Evolutionary conservation across 371 early-diverging fungal species (phyloP), one percentile per base, ranked within the genome.

Genomic region (Phascolomyces articulosus): DNA sequence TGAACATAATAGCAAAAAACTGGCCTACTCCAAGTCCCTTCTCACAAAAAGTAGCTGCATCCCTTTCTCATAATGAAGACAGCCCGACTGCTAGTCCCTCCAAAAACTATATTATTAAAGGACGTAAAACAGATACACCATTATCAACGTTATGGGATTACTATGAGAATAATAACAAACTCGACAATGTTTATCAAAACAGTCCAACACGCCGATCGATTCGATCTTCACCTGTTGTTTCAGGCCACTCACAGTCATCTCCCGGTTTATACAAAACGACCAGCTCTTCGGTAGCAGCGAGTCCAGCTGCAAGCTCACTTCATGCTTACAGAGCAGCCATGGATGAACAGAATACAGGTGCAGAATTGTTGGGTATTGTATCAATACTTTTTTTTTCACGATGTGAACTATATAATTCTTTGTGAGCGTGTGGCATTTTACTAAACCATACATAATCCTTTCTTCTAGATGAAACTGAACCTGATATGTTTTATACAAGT

Each of bases 281-380:
- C n/a, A 44, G 16, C 15, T 44, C 8, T 20, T 24, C 51, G 6
- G 4, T 23, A 1, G 21, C 8, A 10, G 24, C 24, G 15, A 51
- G 51, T 51, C 51, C 51, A 51, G 51, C 51, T 10, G 51, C 51
- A 24, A 51, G 51, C 23, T 51, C 51, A 13, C 26, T 51, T 10
- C 8, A 51, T 51, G 51, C 51, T 10, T 51, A 51, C 23, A 21
- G 51, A 10, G 23, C 20, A 51, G 51, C 51, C 0, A 51, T 51
- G n/a, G 51, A 51, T 1, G 51, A 20, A 24, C 51, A 51, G 0
- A 16, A 44, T n/a, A 44, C 8, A 11, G 15, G 8, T 24, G 51
- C 4, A 13, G 51, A 23, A 51, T 51, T 51, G 15, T 23, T 51
- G 21, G 44, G 44, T 44, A 44, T n/a, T 15, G 44, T 44, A 44